Percentiles rank a stretch among this genome's conserved stretches.
phyloP scores from a whole-genome alignment of 192 early-diverging fungal genomes.

The Lobosporangium transversale region DNA sequence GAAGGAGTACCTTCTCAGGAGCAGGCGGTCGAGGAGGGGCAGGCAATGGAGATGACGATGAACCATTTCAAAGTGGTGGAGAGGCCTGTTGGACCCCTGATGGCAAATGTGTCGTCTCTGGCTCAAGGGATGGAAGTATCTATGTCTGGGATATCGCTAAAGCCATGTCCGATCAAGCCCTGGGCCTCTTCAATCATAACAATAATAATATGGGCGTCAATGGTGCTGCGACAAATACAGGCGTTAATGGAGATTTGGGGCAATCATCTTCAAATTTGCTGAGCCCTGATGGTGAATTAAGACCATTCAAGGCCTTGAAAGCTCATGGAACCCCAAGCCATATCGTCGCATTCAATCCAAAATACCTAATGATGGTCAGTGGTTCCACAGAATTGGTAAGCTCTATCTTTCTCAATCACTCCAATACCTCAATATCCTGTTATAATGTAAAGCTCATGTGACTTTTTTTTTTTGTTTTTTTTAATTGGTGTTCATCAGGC shows the following conservation, averaged over 20 bases:
- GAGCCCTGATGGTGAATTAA: constrained; percentile 31
- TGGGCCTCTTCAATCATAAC: not conserved
- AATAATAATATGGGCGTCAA: not conserved
- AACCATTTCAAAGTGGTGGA: constrained; percentile 40
- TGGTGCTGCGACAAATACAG: not conserved
- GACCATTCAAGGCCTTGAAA: constrained; percentile 55
- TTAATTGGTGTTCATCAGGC: constrained; percentile 10
- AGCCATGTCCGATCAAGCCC: constrained; percentile 36
- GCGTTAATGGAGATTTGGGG: not conserved
- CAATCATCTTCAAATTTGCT: constrained; percentile 3
- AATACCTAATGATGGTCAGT: constrained; percentile 76
- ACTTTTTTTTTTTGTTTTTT: constrained; percentile 5
- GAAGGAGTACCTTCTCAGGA: not conserved
- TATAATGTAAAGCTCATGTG: too few species aligned
- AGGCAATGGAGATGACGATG: constrained; percentile 16
- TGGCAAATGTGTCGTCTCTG: constrained; percentile 74
- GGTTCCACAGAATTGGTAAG: constrained; percentile 75
- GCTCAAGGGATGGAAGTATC: constrained; percentile 73
- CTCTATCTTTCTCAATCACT: too few species aligned
- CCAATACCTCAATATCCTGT: too few species aligned
- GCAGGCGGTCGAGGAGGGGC: too few species aligned
- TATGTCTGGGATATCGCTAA: constrained; percentile 70
- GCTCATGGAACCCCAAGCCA: constrained; percentile 61
- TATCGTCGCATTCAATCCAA: constrained; percentile 80
- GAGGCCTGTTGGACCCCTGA: constrained; percentile 78